Percentiles rank a stretch among this genome's conserved stretches.
Conservation (phyloP, 306 rosid genomes). For the Trifolium repens region DNA sequence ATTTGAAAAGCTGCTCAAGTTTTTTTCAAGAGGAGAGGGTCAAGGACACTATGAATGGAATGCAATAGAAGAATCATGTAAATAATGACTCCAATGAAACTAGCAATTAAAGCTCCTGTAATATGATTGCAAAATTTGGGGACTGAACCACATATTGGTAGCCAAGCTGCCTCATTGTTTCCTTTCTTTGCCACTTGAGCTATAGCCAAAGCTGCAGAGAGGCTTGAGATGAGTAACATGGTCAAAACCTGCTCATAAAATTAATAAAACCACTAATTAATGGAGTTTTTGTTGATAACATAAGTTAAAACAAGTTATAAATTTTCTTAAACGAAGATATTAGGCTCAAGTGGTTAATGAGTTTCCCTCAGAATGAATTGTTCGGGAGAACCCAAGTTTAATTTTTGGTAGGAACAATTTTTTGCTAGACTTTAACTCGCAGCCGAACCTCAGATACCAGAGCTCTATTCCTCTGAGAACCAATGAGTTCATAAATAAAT, state of each 20-base stretch:
- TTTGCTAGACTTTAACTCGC: too few relatives aligned
- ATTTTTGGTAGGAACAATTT: too few relatives aligned
- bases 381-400: too few relatives aligned
- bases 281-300: background rate
- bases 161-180: constrained; percentile 73
- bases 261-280: constrained; percentile 9
- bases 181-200: constrained; percentile 83
- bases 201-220: constrained; percentile 73
- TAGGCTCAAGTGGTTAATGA: too few relatives aligned
- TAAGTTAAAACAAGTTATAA: background rate
- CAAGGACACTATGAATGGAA: constrained; percentile 60
- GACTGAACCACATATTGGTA: constrained; percentile 76
- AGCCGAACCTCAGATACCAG: too few relatives aligned
- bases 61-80: constrained; percentile 58
- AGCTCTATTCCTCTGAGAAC: too few relatives aligned
- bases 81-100: constrained; percentile 49
- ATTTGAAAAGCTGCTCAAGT: constrained; percentile 26
- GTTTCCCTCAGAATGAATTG: too few relatives aligned
- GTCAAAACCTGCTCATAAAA: constrained; percentile 58
- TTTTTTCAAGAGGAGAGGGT: constrained; percentile 65
- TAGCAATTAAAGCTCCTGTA: constrained; percentile 58
- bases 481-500: too few relatives aligned
- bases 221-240: constrained; percentile 62
- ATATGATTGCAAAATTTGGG: constrained; percentile 62
- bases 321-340: too few relatives aligned